Percentiles rank a stretch among this genome's conserved stretches.
These are phyloP conservation scores for Kwoniella mangroviensis DNA, from an alignment of 768 basidiomycete species.

Conservation along the genomic window DNA sequence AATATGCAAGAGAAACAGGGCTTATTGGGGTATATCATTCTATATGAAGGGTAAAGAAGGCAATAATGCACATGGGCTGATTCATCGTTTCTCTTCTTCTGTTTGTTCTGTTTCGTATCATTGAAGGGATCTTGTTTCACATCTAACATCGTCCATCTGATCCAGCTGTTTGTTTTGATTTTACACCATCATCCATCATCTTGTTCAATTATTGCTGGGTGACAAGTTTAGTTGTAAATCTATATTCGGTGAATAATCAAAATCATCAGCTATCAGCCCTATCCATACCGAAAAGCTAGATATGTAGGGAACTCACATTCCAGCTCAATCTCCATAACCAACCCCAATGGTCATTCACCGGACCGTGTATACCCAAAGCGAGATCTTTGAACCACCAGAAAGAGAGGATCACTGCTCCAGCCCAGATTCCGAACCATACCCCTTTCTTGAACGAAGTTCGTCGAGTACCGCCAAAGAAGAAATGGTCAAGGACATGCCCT, in stretches of 20 bases:
- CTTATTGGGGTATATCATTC: background rate
- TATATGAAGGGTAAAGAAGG: no score
- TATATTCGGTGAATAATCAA: background rate
- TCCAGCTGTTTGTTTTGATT: no score
- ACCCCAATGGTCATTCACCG: constrained; percentile 77
- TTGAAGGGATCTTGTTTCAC: no score
- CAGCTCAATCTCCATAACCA: constrained; percentile 73
- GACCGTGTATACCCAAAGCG: constrained; percentile 90
- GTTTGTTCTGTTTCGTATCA: no score
- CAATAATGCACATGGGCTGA: no score
- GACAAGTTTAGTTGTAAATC: constrained; percentile 18
- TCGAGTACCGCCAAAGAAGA: constrained; percentile 73
- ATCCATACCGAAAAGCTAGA: no score
- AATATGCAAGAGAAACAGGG: background rate
- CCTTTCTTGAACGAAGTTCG: constrained; percentile 65
- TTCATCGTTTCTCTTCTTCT: no score
- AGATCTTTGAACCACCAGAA: constrained; percentile 96
- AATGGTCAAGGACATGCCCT: constrained; percentile 88
- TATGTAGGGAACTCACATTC: constrained; percentile 47
- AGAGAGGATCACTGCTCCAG: constrained; percentile 67
- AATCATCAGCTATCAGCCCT: background rate
- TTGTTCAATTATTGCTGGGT: background rate
- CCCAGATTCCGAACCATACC: constrained; percentile 71
- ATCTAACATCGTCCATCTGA: no score
- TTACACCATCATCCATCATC: background rate